These are phyloP conservation scores for Magnolia changhungtana DNA, from an alignment of 164 flowering plant genomes.

Conservation along the genomic window DNA sequence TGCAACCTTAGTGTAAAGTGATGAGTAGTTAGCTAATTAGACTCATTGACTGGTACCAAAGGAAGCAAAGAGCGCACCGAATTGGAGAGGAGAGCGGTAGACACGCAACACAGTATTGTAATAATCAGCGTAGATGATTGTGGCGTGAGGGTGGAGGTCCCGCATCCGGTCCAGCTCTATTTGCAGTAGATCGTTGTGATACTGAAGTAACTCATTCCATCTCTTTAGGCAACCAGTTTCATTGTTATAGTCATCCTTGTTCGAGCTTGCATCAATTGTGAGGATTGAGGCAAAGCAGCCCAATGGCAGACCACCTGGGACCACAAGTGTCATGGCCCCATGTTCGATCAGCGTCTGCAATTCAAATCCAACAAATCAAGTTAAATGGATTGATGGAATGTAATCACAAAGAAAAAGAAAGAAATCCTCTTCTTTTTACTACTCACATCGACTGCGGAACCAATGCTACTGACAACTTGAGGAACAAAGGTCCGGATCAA, in stretches of 20 bases:
- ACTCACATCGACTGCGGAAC: not conserved
- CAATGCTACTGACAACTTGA: not conserved
- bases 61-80: conserved; percentile 25
- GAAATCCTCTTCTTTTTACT: not conserved
- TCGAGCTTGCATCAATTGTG: conserved; percentile 28
- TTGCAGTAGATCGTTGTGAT: conserved; percentile 43
- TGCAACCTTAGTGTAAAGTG: no score
- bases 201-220: conserved; percentile 36
- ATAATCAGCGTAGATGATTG: conserved; percentile 54
- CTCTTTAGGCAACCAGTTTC: conserved; percentile 42
- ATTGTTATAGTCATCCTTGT: conserved; percentile 31
- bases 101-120: conserved; percentile 37
- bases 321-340: conserved; percentile 48
- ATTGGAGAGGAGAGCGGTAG: conserved; percentile 25
- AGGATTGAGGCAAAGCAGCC: conserved; percentile 48
- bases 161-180: conserved; percentile 31
- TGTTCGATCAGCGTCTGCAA: conserved; percentile 42
- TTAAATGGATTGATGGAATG: not conserved
- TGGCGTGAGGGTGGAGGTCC: conserved; percentile 34
- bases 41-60: not conserved
- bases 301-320: conserved; percentile 49
- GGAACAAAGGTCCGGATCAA: not conserved
- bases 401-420: not conserved
- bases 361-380: not conserved
- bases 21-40: no score